Base-by-base conservation (phyloP, 305 asterid genomes). In the Fraxinus angustifolia region DNA sequence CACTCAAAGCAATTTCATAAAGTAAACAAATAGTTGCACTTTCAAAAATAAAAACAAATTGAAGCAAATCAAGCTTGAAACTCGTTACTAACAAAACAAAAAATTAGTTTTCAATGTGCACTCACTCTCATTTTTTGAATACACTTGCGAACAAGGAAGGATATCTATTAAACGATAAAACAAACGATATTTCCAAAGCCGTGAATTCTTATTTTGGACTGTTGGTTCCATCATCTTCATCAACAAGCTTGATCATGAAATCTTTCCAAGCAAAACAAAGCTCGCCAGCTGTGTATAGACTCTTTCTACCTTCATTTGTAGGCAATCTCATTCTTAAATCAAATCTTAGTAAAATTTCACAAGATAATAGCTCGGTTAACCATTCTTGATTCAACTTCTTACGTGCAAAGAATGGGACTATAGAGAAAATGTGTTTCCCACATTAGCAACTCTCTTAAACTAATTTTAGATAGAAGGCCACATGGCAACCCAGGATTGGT, bases 181-280 rank as follows among this genome's bases (percentile, higher is more conserved):
- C 35, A 65, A 28, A 62, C 75, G 80, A 75, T 14, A 40, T 67
- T 12, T 31, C 62, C 6, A 72, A 34, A 77, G 48, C 71, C 23
- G 75, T 40, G 8, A 83, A 48, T 60, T 83, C 87, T 84, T 94
- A 94, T 97, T 93, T 94, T 36, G 97, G 98, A 79, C 94, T 94
- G 78, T 88, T 94, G 78, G 86, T 80, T 78, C 80, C 91, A 84
- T 90, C 97, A 10, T 92, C 98, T 58, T 94, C 97, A 85, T 94
- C 98, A 6, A 93, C 65, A 68, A 94, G 93, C 87, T 91, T 93
- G 83, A 96, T 73, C 1, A 82, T 85, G 87, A 96, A 94, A 86
- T 94, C 99, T 89, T 93, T 94, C 96, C 94, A 88, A 74, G 90
- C 80, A 88, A 94, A 96, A 68, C 98, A 98, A 84, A 94, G 97